These are phyloP conservation scores for Barnettozyma wickerhamii DNA, from an alignment of 805 yeast species.

Conservation along the genomic window DNA sequence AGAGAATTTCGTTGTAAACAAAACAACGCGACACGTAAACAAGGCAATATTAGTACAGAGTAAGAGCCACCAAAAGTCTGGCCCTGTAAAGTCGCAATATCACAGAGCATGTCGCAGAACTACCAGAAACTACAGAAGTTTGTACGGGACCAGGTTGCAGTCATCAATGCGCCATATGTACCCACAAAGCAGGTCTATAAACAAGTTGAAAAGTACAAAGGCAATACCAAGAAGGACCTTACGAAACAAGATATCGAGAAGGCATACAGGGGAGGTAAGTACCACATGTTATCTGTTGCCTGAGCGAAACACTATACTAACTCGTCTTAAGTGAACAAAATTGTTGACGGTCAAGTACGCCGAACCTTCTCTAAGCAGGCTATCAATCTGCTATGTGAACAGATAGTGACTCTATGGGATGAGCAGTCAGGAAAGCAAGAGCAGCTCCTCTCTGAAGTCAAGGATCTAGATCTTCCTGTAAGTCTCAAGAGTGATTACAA, in stretches of 20 bases:
- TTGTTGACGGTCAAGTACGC: slow-evolving; percentile 7
- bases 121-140: slow-evolving; percentile 12
- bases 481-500: slow-evolving; percentile 16
- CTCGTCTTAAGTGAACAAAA: slow-evolving; percentile 11
- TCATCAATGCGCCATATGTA: slow-evolving; percentile 9
- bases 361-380: slow-evolving; percentile 21
- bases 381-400: slow-evolving; percentile 18
- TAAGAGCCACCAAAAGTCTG: too few species aligned
- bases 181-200: slow-evolving; percentile 5
- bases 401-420: slow-evolving; percentile 15
- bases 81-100: too few species aligned
- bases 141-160: slow-evolving; percentile 12
- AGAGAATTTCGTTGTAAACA: too few species aligned
- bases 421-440: slow-evolving; percentile 7
- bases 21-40: too few species aligned
- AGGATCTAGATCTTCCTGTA: slow-evolving; percentile 13
- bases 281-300: too few species aligned
- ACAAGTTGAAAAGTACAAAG: slow-evolving; percentile 5
- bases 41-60: too few species aligned
- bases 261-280: background rate
- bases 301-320: too few species aligned
- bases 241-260: background rate
- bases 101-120: slow-evolving; percentile 2
- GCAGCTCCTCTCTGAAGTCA: slow-evolving; percentile 5
- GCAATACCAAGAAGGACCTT: background rate